These are phyloP conservation scores for Yueomyces sp. DNA, from an alignment of 1,139 yeast species.

Conservation along the genomic window DNA sequence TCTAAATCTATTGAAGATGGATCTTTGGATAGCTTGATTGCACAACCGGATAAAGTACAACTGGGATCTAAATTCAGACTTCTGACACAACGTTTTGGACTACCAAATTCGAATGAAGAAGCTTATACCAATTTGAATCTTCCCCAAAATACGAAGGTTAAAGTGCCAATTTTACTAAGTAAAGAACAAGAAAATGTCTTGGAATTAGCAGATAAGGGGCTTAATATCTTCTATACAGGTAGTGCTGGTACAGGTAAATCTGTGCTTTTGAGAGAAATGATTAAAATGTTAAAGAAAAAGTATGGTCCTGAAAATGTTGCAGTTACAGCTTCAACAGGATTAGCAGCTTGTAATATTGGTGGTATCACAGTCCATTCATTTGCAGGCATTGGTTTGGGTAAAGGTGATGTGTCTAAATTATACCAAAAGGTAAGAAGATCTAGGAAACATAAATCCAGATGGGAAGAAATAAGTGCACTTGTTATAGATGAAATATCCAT, in stretches of 20 bases:
- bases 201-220: constrained; percentile 48
- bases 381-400: constrained; percentile 76
- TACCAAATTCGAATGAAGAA: constrained; percentile 5
- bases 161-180: constrained; percentile 34
- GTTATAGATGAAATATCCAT: constrained; percentile 82
- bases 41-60: no score
- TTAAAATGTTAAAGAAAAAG: constrained; percentile 39
- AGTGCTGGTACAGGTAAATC: constrained; percentile 97
- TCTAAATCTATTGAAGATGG: no score
- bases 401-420: constrained; percentile 31
- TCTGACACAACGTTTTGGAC: constrained; percentile 13
- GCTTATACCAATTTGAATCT: constrained; percentile 7
- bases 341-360: constrained; percentile 87
- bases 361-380: constrained; percentile 79
- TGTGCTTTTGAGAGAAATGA: constrained; percentile 57
- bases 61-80: constrained; percentile 10
- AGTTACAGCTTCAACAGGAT: constrained; percentile 85
- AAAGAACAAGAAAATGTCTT: constrained; percentile 64
- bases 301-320: constrained; percentile 48
- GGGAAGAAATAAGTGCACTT: constrained; percentile 52
- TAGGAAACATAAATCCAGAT: constrained; percentile 40
- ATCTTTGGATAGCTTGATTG: no score
- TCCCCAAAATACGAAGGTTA: constrained; percentile 16
- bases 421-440: constrained; percentile 45
- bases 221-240: constrained; percentile 74